Percentiles rank a stretch among this genome's conserved stretches.
Conservation (phyloP, 352 stramenopile genomes). For the Phytophthora boehmeriae region DNA sequence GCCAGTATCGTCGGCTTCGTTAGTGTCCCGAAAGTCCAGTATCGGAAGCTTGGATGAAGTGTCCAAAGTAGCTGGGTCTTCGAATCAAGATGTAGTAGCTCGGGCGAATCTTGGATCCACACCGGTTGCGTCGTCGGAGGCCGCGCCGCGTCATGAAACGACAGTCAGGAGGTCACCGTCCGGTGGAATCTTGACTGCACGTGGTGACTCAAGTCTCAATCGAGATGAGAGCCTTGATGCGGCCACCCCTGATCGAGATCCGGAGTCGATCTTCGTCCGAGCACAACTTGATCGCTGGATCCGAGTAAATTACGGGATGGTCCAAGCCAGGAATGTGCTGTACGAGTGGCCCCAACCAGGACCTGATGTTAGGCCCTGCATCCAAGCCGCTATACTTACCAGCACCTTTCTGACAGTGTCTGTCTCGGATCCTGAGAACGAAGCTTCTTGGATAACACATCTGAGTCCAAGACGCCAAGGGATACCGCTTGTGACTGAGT, state of each 20-base stretch:
- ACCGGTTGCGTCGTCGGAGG: not conserved
- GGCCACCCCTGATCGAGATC: not conserved
- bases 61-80: not conserved
- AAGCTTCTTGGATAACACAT: not conserved
- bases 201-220: not conserved
- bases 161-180: not conserved
- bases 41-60: not conserved
- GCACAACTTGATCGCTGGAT: not conserved
- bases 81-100: not conserved
- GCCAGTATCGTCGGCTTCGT: not conserved
- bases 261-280: not conserved
- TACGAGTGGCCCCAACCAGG: not conserved
- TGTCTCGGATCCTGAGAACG: not conserved
- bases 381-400: not conserved
- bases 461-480: not conserved
- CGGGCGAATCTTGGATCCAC: not conserved
- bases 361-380: not conserved
- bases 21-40: not conserved
- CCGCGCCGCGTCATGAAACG: not conserved
- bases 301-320: not conserved
- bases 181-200: not conserved
- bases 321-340: not conserved
- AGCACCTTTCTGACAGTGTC: not conserved
- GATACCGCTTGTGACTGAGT: not conserved
- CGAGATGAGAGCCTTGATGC: not conserved